These are phyloP conservation scores for Oryza rufipogon DNA, from an alignment of 176 grass and related monocot species.

Conservation along the genomic window DNA sequence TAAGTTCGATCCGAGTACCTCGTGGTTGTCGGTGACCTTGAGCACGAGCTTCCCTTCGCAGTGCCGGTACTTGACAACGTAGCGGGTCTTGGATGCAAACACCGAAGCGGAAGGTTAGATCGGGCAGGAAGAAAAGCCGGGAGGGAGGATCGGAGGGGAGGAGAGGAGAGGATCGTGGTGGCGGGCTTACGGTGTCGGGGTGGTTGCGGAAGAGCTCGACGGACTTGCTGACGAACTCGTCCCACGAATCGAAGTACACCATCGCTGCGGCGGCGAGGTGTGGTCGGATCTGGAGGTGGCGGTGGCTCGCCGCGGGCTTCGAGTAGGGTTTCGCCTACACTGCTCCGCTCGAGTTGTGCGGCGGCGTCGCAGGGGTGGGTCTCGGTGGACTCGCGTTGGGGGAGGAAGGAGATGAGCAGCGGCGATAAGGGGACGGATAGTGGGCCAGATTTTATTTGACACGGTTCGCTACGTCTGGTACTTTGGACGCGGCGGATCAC, in stretches of 20 bases:
- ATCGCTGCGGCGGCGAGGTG: conserved; percentile 43
- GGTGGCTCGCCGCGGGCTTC: neutral
- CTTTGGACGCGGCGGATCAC: too few relatives aligned
- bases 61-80: conserved; percentile 89
- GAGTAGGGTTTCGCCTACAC: neutral
- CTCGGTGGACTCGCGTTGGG: neutral
- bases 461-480: too few relatives aligned
- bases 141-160: neutral
- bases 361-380: neutral
- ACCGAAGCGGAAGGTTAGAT: neutral
- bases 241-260: conserved; percentile 95
- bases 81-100: conserved; percentile 63
- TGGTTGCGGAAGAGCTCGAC: conserved; percentile 87
- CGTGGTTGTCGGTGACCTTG: conserved; percentile 85
- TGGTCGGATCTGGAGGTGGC: conserved; percentile 34
- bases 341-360: neutral
- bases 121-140: neutral
- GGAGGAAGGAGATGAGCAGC: neutral
- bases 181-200: conserved; percentile 60
- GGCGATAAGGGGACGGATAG: neutral
- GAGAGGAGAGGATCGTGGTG: neutral
- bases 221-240: conserved; percentile 88
- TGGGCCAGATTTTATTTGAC: too few relatives aligned
- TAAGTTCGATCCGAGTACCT: conserved; percentile 46
- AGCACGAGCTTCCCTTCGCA: conserved; percentile 96